These are phyloP conservation scores for Ilex paraguariensis DNA, from an alignment of 305 asterid species.

Conservation along the genomic window DNA sequence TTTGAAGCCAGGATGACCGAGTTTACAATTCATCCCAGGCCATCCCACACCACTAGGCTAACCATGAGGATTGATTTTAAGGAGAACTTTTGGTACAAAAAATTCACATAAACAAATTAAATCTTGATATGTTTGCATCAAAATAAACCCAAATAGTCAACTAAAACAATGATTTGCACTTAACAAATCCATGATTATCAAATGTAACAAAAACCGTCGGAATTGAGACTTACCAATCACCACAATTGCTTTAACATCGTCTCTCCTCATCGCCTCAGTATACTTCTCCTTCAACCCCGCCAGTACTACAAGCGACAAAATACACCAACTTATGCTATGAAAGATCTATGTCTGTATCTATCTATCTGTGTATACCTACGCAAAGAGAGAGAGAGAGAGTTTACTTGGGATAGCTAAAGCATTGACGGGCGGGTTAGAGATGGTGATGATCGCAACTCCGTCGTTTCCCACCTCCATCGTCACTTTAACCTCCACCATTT, in stretches of 20 bases:
- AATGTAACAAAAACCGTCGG: neutral
- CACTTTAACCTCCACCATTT: conserved; percentile 45
- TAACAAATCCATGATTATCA: no score
- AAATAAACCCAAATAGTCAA: neutral
- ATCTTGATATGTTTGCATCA: neutral
- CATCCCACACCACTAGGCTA: conserved; percentile 12
- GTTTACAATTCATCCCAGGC: no score
- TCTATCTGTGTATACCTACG: no score
- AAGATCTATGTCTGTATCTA: neutral
- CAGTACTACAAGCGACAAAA: conserved; percentile 32
- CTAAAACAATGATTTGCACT: neutral
- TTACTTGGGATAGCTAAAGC: conserved; percentile 71
- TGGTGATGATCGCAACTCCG: conserved; percentile 77
- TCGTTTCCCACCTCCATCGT: conserved; percentile 83
- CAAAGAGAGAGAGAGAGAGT: no score
- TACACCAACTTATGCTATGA: no score
- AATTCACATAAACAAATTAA: neutral
- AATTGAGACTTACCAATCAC: conserved; percentile 43
- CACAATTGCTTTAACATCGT: conserved; percentile 85
- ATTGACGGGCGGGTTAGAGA: conserved; percentile 84
- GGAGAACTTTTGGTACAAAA: neutral
- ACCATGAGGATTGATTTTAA: conserved; percentile 5
- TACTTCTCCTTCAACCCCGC: conserved; percentile 59
- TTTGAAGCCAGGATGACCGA: no score
- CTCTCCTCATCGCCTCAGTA: conserved; percentile 59